A percentile compares a stretch with the other conserved stretches of the same genome.
Evolutionary conservation across 2,329 filamentous ascomycete genomes (phyloP).

Genomic region (Acrocalymma vagum): DNA sequence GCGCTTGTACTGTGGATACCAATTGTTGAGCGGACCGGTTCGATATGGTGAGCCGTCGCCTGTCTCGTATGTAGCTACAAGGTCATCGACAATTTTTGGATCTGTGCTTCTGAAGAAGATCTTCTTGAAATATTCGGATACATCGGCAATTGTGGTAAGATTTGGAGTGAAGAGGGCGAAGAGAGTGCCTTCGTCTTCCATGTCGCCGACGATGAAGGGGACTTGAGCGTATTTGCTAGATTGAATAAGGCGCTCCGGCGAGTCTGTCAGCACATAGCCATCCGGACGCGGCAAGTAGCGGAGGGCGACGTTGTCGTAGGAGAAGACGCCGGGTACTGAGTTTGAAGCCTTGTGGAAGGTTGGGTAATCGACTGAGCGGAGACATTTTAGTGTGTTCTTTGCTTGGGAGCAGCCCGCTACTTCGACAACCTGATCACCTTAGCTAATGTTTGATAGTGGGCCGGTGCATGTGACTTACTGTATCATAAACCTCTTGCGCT

Average conservation of each 20-base stretch:
- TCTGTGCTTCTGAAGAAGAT: slow-evolving; percentile 67
- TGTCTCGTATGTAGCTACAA: slow-evolving; percentile 69
- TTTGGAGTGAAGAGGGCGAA: slow-evolving; percentile 74
- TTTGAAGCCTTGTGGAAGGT: slow-evolving; percentile 69
- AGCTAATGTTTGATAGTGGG: too few relatives aligned
- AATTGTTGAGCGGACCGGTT: slow-evolving; percentile 70
- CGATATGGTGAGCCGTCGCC: slow-evolving; percentile 73
- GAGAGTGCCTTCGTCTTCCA: slow-evolving; percentile 79
- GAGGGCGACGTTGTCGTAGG: slow-evolving; percentile 71
- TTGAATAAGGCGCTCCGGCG: slow-evolving; percentile 64
- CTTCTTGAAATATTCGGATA: slow-evolving; percentile 68
- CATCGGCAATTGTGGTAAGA: slow-evolving; percentile 64
- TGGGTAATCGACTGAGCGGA: too few relatives aligned
- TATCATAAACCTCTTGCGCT: too few relatives aligned
- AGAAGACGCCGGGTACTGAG: slow-evolving; percentile 71
- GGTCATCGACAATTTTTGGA: slow-evolving; percentile 56
- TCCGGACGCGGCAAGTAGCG: slow-evolving; percentile 78
- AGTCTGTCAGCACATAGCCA: slow-evolving; percentile 65
- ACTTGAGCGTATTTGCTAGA: slow-evolving; percentile 63
- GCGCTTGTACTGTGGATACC: slow-evolving; percentile 78
- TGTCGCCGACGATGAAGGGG: slow-evolving; percentile 72
- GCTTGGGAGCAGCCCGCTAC: too few relatives aligned
- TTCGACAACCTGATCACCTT: too few relatives aligned
- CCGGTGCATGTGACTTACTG: too few relatives aligned
- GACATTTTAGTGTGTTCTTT: too few relatives aligned